Evolutionary conservation across 2,329 filamentous ascomycete genomes (phyloP).

Genomic region (Aspergillus ustus): DNA sequence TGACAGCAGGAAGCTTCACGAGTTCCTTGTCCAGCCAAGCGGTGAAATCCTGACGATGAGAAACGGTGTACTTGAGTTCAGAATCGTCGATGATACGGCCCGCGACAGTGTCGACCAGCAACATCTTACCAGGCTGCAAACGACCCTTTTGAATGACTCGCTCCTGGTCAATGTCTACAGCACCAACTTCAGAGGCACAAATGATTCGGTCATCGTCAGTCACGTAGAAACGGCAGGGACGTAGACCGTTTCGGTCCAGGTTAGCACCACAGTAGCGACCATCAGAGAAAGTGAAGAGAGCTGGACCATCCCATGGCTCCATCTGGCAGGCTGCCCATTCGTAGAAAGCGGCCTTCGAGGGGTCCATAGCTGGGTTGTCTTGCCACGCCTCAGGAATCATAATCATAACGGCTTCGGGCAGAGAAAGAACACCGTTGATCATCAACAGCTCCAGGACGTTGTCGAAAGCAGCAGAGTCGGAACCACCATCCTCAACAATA

Average conservation of each 20-base stretch:
- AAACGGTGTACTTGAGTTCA: conserved; percentile 86
- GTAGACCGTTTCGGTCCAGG: conserved; percentile 90
- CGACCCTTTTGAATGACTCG: conserved; percentile 89
- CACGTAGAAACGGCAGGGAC: conserved; percentile 95
- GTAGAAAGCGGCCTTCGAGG: conserved; percentile 95
- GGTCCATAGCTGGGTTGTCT: conserved; percentile 88
- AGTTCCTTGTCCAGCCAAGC: conserved; percentile 86
- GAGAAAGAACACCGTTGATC: conserved; percentile 92
- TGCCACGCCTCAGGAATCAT: conserved; percentile 99
- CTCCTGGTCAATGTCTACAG: conserved; percentile 89
- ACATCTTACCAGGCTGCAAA: conserved; percentile 92
- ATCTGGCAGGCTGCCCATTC: conserved; percentile 99
- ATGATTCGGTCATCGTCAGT: conserved; percentile 97
- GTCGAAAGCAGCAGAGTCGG: conserved; percentile 95
- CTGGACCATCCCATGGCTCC: conserved; percentile 98
- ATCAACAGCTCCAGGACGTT: conserved; percentile 92
- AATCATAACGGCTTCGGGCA: conserved; percentile 96
- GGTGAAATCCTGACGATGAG: conserved; percentile 85
- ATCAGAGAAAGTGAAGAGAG: conserved; percentile 95
- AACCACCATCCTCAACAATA: conserved; percentile 94
- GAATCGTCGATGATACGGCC: conserved; percentile 93
- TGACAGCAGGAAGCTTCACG: conserved; percentile 76
- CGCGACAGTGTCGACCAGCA: conserved; percentile 87
- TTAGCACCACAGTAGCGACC: conserved; percentile 97
- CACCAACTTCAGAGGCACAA: conserved; percentile 94